These are phyloP conservation scores for Calendula officinalis DNA, from an alignment of 129 eudicot species.

Conservation along the genomic window DNA sequence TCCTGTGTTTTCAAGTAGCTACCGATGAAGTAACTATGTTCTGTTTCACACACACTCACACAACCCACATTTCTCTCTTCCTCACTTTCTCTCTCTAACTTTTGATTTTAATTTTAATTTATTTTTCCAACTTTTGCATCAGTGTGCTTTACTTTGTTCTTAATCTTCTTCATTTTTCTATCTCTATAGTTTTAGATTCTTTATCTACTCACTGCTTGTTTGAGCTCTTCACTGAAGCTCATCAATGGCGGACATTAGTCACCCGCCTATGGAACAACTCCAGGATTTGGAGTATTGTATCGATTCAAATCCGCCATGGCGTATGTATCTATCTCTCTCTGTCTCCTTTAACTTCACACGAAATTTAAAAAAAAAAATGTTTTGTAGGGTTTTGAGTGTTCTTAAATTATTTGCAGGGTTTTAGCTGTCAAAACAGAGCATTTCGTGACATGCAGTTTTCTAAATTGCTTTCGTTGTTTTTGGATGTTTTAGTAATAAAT, in stretches of 20 bases:
- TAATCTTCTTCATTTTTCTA: constrained; percentile 22
- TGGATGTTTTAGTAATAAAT: constrained; percentile 9
- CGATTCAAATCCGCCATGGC: constrained; percentile 98
- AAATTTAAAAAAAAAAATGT: neutral
- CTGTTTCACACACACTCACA: constrained; percentile 41
- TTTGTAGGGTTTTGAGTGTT: constrained; percentile 3
- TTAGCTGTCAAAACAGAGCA: constrained; percentile 23
- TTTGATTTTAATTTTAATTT: constrained; percentile 31
- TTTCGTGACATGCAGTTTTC: constrained; percentile 21
- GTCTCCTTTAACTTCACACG: neutral
- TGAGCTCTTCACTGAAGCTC: constrained; percentile 12
- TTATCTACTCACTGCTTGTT: constrained; percentile 11
- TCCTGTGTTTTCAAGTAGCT: constrained; percentile 3
- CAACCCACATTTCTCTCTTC: constrained; percentile 36
- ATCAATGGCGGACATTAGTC: constrained; percentile 82
- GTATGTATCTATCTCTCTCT: constrained; percentile 36
- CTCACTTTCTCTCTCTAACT: constrained; percentile 28
- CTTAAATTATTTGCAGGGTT: constrained; percentile 10
- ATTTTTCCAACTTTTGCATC: constrained; percentile 35
- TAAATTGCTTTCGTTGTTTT: neutral
- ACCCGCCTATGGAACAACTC: constrained; percentile 96
- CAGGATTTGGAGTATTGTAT: constrained; percentile 98
- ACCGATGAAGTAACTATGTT: constrained; percentile 25
- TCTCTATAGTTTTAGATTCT: constrained; percentile 15
- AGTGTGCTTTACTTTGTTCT: constrained; percentile 46